Conservation (phyloP, 192 early-diverging fungal species). For the Kappamyces sp. region DNA sequence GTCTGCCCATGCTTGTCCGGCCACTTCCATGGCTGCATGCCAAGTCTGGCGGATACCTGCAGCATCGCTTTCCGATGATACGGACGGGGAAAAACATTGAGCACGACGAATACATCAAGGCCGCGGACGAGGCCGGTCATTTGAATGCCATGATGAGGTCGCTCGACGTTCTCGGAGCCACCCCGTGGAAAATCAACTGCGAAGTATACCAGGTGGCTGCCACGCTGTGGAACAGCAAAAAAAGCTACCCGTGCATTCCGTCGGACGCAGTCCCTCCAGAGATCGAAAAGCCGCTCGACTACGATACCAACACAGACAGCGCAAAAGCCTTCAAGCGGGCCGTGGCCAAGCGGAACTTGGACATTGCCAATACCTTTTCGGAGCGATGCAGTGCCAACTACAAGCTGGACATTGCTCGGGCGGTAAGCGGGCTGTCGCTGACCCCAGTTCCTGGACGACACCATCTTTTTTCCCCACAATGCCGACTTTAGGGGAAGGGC, state of each 20-base stretch:
- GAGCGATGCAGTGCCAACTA: slow-evolving; percentile 88
- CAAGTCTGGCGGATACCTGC: slow-evolving; percentile 80
- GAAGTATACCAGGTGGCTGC: slow-evolving; percentile 71
- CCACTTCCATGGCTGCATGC: slow-evolving; percentile 87
- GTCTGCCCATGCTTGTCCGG: slow-evolving; percentile 90
- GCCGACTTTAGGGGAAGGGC: slow-evolving; percentile 96
- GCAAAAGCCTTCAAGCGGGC: slow-evolving; percentile 31
- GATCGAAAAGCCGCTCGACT: slow-evolving; percentile 57
- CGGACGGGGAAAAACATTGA: slow-evolving; percentile 64
- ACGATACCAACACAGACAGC: slow-evolving; percentile 39
- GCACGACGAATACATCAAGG: slow-evolving; percentile 69
- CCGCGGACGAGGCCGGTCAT: slow-evolving; percentile 70
- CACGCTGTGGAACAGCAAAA: slow-evolving; percentile 84
- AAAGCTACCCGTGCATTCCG: slow-evolving; percentile 58
- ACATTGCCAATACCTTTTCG: slow-evolving; percentile 64
- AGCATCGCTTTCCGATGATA: slow-evolving; percentile 66
- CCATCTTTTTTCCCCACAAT: slow-evolving; percentile 96
- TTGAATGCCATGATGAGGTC: slow-evolving; percentile 64
- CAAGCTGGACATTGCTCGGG: slow-evolving; percentile 89
- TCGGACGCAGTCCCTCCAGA: slow-evolving; percentile 30
- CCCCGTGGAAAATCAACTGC: slow-evolving; percentile 84
- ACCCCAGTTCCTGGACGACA: slow-evolving; percentile 69
- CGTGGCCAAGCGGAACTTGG: slow-evolving; percentile 21
- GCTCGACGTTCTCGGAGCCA: slow-evolving; percentile 82
- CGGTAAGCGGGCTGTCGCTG: slow-evolving; percentile 44